phyloP scores from a whole-genome alignment of 805 yeast species.

The Yarrowia yakushimensis region DNA sequence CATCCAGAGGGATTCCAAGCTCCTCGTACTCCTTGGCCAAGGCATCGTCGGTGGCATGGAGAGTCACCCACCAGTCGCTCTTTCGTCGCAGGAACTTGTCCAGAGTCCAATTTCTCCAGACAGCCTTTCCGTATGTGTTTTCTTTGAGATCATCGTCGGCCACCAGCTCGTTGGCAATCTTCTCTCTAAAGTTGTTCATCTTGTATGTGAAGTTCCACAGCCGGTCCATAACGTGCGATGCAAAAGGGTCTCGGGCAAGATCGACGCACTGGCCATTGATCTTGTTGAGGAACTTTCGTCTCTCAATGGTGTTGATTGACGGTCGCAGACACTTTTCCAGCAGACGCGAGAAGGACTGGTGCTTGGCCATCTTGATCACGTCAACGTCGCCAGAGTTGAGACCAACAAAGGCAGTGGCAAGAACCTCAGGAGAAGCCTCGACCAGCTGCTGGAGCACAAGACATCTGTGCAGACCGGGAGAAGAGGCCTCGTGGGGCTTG shows the following conservation, averaged over 20 bases:
- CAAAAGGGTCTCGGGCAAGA: slow-evolving; percentile 79
- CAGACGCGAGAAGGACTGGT: slow-evolving; percentile 88
- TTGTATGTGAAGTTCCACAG: slow-evolving; percentile 76
- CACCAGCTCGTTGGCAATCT: slow-evolving; percentile 66
- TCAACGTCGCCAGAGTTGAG: slow-evolving; percentile 17
- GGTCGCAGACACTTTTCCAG: slow-evolving; percentile 61
- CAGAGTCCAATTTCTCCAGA: slow-evolving; percentile 94
- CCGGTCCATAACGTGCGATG: slow-evolving; percentile 84
- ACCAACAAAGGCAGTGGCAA: slow-evolving; percentile 38
- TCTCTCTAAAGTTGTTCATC: slow-evolving; percentile 79
- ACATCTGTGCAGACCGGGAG: slow-evolving; percentile 58
- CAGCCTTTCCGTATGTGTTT: slow-evolving; percentile 81
- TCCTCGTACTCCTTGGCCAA: slow-evolving; percentile 19
- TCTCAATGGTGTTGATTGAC: slow-evolving; percentile 48
- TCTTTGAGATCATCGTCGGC: slow-evolving; percentile 65
- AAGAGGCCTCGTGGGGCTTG: slow-evolving; percentile 22
- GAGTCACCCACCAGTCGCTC: slow-evolving; percentile 70
- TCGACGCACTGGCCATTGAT: slow-evolving; percentile 53
- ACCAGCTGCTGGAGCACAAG: slow-evolving; percentile 70
- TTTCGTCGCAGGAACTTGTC: slow-evolving; percentile 71
- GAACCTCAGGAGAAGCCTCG: slow-evolving; percentile 60
- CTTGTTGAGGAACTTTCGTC: slow-evolving; percentile 67
- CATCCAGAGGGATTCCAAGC: slow-evolving; percentile 7
- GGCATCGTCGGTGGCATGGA: slow-evolving; percentile 25
- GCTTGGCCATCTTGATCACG: slow-evolving; percentile 68